These are phyloP conservation scores for Coprinellus aureogranulatus DNA, from an alignment of 768 basidiomycete species.

Conservation along the genomic window DNA sequence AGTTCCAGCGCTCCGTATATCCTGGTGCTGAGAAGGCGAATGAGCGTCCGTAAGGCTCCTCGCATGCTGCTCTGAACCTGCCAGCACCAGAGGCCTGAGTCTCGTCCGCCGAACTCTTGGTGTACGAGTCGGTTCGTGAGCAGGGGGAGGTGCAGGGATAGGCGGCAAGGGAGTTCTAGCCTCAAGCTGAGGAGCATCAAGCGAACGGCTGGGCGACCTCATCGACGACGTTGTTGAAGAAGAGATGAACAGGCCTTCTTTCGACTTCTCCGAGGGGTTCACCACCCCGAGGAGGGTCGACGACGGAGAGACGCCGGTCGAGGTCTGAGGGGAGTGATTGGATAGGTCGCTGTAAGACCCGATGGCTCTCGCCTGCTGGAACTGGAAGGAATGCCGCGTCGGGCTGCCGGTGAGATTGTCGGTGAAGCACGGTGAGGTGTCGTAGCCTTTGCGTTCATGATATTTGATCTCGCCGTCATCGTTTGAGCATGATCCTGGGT, in stretches of 20 bases:
- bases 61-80: no score
- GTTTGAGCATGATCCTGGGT: background rate
- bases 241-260: background rate
- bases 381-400: background rate
- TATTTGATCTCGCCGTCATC: background rate
- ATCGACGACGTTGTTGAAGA: no score
- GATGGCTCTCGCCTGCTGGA: conserved; percentile 7
- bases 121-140: no score
- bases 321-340: background rate
- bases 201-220: no score
- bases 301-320: background rate
- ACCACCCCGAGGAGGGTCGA: background rate
- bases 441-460: background rate
- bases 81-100: no score
- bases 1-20: no score
- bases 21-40: no score
- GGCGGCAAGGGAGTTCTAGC: no score
- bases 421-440: background rate
- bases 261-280: background rate
- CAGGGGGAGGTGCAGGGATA: no score
- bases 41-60: no score
- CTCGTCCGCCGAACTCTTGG: no score
- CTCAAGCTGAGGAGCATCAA: no score
- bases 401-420: background rate
- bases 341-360: conserved; percentile 13